Evolutionary conservation across 805 yeast species (phyloP).

Genomic region (Zygosaccharomyces pseudorouxii): DNA sequence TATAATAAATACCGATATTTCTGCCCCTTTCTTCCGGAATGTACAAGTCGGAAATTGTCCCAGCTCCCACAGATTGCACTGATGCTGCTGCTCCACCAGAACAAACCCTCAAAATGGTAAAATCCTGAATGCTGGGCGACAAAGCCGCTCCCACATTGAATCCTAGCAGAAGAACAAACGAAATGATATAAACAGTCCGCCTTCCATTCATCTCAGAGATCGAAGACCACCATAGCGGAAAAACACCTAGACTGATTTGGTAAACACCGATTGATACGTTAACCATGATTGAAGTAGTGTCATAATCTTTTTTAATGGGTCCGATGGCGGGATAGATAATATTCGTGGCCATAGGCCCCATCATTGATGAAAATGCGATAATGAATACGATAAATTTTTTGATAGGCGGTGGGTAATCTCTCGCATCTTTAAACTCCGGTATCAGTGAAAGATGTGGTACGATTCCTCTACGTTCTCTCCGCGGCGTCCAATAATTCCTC

Average conservation of each 20-base stretch:
- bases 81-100: conserved; percentile 81
- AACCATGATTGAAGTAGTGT: conserved; percentile 56
- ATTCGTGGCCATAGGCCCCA: conserved; percentile 89
- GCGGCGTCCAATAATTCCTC: conserved; percentile 20
- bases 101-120: conserved; percentile 65
- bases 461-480: conserved; percentile 52
- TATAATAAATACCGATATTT: conserved; percentile 74
- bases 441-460: conserved; percentile 45
- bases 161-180: conserved; percentile 57
- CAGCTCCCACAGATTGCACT: conserved; percentile 88
- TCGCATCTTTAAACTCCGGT: conserved; percentile 72
- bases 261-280: conserved; percentile 80
- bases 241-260: conserved; percentile 64
- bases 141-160: conserved; percentile 72
- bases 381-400: conserved; percentile 57
- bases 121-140: conserved; percentile 53
- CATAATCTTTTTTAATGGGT: conserved; percentile 48
- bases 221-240: conserved; percentile 88
- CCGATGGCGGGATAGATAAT: conserved; percentile 75
- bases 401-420: conserved; percentile 48
- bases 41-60: conserved; percentile 73
- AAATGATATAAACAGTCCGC: conserved; percentile 63
- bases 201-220: conserved; percentile 73
- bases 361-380: conserved; percentile 67
- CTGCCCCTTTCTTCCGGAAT: conserved; percentile 64